Evolutionary conservation across 352 stramenopile species (phyloP), one percentile per base, ranked within the genome.

Genomic region (Pythium volutum): DNA sequence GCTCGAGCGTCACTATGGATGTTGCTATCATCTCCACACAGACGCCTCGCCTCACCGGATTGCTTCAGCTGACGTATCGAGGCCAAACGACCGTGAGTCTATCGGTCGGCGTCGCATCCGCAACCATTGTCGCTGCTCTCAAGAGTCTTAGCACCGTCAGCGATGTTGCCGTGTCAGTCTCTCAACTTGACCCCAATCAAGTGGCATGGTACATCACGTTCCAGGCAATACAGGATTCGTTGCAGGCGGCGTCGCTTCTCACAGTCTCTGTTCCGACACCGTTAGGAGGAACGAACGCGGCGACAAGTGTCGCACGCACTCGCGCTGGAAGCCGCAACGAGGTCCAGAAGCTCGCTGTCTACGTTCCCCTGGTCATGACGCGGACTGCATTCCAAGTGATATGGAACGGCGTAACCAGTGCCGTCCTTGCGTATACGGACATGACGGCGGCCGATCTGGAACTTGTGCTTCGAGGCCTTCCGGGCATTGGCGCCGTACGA

Each of bases 341-440:
- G 31, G 67, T 82, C 25, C 78, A 85, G 38, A 62, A 41, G 0
- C 31, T 88, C 29, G 66, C 69, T 0, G 69, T 85, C 10, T 88
- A 77, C 26, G 64, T 66, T 18, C 65, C 64, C n/a, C 8, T 70
- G 0, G 34, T 67, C 0, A 29, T 63, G 18, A 56, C 70, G 5
- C 54, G 31, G 2, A 59, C 67, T 5, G 53, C 50, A 0, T 86
- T 88, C 38, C 56, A 61, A 27, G 50, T 88, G 1, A 59, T 61
- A 2, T 86, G 74, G 78, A 79, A 84, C 41, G 55, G 67, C 2
- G 36, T 62, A 23, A 55, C 53, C 3, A 74, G 64, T 45, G 59
- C 62, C 1, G 27, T 43, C 16, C 27, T 56, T n/a, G 70, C 27
- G 0, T 73, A 69, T 16, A 59, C 75, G 7, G 34, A 56, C 31